Conservation (phyloP, 2,329 filamentous ascomycete species). For the Aureobasidium namibiae region DNA sequence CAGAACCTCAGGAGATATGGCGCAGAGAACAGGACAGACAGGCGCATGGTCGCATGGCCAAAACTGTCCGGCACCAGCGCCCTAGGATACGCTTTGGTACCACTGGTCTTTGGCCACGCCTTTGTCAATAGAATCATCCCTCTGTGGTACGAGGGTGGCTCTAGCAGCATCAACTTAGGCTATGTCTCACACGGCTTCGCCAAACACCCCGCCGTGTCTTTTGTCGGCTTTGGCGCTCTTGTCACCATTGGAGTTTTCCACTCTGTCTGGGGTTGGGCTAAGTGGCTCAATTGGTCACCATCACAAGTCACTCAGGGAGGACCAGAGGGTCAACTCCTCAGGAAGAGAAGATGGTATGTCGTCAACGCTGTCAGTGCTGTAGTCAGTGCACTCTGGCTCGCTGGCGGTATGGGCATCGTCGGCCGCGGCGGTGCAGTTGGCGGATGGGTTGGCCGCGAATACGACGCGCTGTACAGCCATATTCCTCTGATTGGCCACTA, state of each 20-base stretch:
- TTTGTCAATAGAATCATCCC: constrained; percentile 71
- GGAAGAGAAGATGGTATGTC: constrained; percentile 60
- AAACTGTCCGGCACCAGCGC: constrained; percentile 59
- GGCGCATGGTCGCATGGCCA: constrained; percentile 55
- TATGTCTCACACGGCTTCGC: constrained; percentile 84
- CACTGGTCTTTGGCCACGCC: constrained; percentile 62
- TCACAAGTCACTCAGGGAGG: constrained; percentile 43
- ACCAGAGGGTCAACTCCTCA: constrained; percentile 42
- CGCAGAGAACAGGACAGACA: constrained; percentile 50
- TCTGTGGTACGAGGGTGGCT: constrained; percentile 69
- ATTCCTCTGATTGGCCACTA: constrained; percentile 50
- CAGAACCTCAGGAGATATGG: constrained; percentile 70
- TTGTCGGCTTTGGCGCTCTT: constrained; percentile 60
- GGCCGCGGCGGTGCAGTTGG: constrained; percentile 59
- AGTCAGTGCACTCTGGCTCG: constrained; percentile 64
- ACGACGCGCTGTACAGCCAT: constrained; percentile 63
- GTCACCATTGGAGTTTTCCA: constrained; percentile 64
- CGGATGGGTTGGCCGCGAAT: constrained; percentile 74
- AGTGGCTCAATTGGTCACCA: constrained; percentile 64
- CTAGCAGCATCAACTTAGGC: constrained; percentile 72
- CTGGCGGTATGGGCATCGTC: constrained; percentile 70
- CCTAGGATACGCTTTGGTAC: constrained; percentile 62
- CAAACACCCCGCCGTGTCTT: constrained; percentile 58
- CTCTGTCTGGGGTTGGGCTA: constrained; percentile 77
- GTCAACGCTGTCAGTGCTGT: constrained; percentile 58